Evolutionary conservation across 2,329 filamentous ascomycete species (phyloP).

Genomic region (Colletotrichum tropicicola): DNA sequence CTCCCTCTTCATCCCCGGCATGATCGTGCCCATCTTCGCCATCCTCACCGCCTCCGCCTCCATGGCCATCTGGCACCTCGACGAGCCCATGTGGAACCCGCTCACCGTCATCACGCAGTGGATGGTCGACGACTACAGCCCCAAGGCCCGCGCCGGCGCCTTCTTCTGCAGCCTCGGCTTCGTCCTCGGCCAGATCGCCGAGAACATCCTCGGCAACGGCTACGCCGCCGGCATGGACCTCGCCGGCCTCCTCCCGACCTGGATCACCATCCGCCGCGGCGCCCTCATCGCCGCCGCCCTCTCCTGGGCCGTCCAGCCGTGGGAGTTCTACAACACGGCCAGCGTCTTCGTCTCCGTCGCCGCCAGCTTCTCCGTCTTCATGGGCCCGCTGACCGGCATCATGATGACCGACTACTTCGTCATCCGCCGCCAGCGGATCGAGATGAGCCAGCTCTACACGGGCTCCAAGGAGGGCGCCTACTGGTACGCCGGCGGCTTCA

Average conservation of each 20-base stretch:
- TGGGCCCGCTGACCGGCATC: constrained; percentile 39
- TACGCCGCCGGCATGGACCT: constrained; percentile 41
- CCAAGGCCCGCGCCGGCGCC: constrained; percentile 37
- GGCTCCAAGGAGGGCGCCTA: constrained; percentile 44
- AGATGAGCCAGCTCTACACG: constrained; percentile 47
- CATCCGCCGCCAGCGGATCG: constrained; percentile 44
- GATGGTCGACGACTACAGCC: constrained; percentile 38
- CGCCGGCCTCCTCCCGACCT: constrained; percentile 37
- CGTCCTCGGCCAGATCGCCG: constrained; percentile 38
- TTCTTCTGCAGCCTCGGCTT: constrained; percentile 40
- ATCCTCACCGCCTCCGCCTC: constrained; percentile 37
- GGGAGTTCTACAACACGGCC: constrained; percentile 40
- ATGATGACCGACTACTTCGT: constrained; percentile 41
- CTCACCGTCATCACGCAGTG: constrained; percentile 37
- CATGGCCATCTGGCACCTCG: constrained; percentile 37
- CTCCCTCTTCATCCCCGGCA: constrained; percentile 38
- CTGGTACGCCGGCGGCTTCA: constrained; percentile 44
- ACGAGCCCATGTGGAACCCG: constrained; percentile 36
- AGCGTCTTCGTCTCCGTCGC: constrained; percentile 37
- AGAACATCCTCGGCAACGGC: constrained; percentile 40
- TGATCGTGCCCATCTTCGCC: constrained; percentile 37
- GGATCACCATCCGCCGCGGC: constrained; percentile 39
- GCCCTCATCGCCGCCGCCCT: constrained; percentile 35
- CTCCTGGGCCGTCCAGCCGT: constrained; percentile 39
- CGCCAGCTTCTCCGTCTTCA: constrained; percentile 39